A percentile compares a stretch with the other conserved stretches of the same genome.
Evolutionary conservation across 192 early-diverging fungal genomes (phyloP).

Genomic region (Podila verticillata): DNA sequence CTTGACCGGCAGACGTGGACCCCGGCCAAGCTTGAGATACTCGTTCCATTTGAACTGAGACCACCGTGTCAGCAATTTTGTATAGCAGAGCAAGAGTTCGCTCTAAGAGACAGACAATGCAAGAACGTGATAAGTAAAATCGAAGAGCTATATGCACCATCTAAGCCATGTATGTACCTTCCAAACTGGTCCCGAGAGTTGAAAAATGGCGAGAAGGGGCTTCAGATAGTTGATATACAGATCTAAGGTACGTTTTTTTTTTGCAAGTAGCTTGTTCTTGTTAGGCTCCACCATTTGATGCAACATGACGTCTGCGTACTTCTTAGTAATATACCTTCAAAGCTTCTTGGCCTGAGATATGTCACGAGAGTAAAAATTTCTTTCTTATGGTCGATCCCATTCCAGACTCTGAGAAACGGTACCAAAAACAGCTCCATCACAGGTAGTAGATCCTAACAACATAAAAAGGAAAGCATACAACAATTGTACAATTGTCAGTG

Average conservation of each 20-base stretch:
- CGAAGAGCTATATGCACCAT: too few relatives aligned
- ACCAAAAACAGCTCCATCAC: constrained; percentile 59
- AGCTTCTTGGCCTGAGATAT: constrained; percentile 54
- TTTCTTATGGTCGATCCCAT: constrained; percentile 56
- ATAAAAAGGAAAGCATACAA: neutral
- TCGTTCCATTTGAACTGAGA: constrained; percentile 52
- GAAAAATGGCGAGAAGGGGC: constrained; percentile 52
- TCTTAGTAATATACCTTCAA: constrained; percentile 44
- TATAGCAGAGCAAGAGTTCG: constrained; percentile 53
- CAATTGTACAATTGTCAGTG: neutral
- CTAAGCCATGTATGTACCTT: constrained; percentile 53
- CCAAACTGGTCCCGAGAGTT: constrained; percentile 53
- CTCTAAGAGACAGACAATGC: constrained; percentile 34
- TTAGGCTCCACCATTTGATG: neutral
- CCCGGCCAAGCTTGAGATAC: constrained; percentile 35
- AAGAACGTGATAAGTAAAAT: too few relatives aligned
- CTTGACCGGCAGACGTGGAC: constrained; percentile 16
- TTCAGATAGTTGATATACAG: constrained; percentile 45
- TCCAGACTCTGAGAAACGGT: constrained; percentile 55
- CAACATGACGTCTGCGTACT: neutral
- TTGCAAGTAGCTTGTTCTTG: neutral
- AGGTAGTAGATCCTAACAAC: constrained; percentile 54
- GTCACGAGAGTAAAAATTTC: constrained; percentile 59
- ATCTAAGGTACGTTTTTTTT: constrained; percentile 23
- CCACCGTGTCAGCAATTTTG: constrained; percentile 55